Conservation (phyloP, 306 rosid species). For the Carpinus viminea region DNA sequence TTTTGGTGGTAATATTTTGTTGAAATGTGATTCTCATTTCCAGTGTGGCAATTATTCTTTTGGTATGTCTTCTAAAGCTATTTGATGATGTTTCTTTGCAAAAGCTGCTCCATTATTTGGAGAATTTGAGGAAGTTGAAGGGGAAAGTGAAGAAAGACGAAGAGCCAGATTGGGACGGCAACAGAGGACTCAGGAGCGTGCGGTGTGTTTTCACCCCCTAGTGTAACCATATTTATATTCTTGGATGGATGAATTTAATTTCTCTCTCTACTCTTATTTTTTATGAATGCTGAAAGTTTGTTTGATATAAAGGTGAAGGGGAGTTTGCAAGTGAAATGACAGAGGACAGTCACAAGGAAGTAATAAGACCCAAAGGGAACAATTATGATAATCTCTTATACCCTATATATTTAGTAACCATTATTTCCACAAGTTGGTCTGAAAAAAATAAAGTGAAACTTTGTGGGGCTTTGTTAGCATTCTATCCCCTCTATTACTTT, state of each 20-base stretch:
- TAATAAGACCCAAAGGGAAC: background rate
- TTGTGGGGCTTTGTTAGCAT: background rate
- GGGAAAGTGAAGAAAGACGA: slow-evolving; percentile 89
- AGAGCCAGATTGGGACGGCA: slow-evolving; percentile 71
- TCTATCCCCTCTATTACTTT: slow-evolving; percentile 9
- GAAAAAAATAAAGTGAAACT: background rate
- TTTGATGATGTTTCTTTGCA: slow-evolving; percentile 21
- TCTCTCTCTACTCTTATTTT: background rate
- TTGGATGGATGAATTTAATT: background rate
- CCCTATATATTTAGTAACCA: background rate
- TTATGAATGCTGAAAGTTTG: background rate
- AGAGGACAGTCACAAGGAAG: background rate
- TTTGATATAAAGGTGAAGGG: background rate
- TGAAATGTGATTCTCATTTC: slow-evolving; percentile 23
- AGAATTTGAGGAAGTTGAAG: slow-evolving; percentile 72
- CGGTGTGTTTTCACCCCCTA: slow-evolving; percentile 48
- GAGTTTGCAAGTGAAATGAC: background rate
- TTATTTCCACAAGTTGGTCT: background rate
- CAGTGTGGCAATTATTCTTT: background rate
- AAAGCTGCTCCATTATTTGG: slow-evolving; percentile 54
- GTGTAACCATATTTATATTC: background rate
- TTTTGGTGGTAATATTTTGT: slow-evolving; percentile 63
- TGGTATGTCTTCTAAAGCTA: background rate
- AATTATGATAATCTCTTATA: background rate
- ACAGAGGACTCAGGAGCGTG: slow-evolving; percentile 67